Base-by-base conservation (phyloP, 805 yeast species). In the Pichia heedii region DNA sequence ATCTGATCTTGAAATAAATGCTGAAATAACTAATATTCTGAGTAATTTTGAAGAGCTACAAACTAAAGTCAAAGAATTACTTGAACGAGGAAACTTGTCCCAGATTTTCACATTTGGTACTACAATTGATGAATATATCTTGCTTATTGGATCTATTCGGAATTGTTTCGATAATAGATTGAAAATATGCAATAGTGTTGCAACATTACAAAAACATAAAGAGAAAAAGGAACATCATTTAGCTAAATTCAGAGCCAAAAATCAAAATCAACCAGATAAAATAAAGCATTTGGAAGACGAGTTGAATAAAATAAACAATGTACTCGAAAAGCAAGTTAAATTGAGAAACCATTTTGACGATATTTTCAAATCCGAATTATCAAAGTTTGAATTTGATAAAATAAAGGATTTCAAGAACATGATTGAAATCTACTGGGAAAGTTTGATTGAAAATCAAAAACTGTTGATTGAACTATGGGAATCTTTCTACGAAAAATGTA, bases 361-460 rank as follows among this genome's bases (percentile, higher is more conserved):
- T 16, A 76, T 73, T 4, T 84, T 90, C 42, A 82, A 77, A 56
- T 59, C 61, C 34, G 96, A 93, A 54, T 63, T 90, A 22, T 71
- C 67, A 16, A 67, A 62, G 30, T 86, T 89, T 57, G 95, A 87
- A 57, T 66, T 69, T 36, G 90, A 83, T 45, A 84, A 81, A 54
- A 73, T 86, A 30, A 78, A 75, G 33, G 97, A 89, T 54, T 87
- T 90, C 63, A 76, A 96, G 57, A 84, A 84, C 55, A 76, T 88
- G 49, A 84, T 90, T 41, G 98, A 93, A 62, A 81, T 90, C 12
- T 89, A 80, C 55, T 74, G 94, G 58, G 97, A 93, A 61, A 78
- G 93, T 41, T 76, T 93, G 21, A 84, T 89, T 43, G 98, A 93
- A 63, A 73, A 88, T 27, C 98, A 93, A 63, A 93, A 93, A 65